Conservation (phyloP, 306 rosid species). For the Betula pendula region DNA sequence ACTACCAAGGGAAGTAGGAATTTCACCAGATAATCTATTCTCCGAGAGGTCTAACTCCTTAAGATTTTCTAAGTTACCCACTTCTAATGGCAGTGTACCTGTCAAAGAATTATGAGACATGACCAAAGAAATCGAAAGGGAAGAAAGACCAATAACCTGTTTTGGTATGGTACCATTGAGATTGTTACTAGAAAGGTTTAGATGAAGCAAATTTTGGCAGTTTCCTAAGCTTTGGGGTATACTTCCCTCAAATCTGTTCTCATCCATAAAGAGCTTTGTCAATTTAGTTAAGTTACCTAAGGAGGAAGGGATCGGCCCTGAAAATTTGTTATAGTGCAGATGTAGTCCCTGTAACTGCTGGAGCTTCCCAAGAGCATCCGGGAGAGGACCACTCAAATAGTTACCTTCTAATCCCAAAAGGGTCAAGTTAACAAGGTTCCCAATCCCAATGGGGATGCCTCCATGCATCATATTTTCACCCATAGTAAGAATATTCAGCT, state of each 20-base stretch:
- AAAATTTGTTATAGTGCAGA: constrained; percentile 32
- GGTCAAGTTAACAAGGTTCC: constrained; percentile 29
- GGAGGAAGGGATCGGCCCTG: constrained; percentile 38
- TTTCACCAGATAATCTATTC: no score
- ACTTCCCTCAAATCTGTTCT: constrained; percentile 42
- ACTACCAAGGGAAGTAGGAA: no score
- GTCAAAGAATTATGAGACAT: no score
- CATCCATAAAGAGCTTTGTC: constrained; percentile 18
- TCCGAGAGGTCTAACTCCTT: no score
- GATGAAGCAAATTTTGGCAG: no score
- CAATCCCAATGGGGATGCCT: constrained; percentile 36
- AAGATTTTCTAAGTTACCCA: no score
- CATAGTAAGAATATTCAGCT: constrained; percentile 9
- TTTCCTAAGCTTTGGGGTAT: no score
- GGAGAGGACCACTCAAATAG: constrained; percentile 30
- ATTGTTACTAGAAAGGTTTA: no score
- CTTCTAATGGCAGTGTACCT: no score
- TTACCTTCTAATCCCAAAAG: constrained; percentile 31
- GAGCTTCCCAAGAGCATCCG: constrained; percentile 35
- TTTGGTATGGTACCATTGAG: no score
- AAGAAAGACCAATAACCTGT: no score
- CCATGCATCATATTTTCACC: constrained; percentile 26
- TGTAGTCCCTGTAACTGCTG: constrained; percentile 16
- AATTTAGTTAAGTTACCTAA: constrained; percentile 42
- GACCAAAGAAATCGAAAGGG: no score